phyloP scores from a whole-genome alignment of 768 basidiomycete genomes.

The Dioszegia crocea region DNA sequence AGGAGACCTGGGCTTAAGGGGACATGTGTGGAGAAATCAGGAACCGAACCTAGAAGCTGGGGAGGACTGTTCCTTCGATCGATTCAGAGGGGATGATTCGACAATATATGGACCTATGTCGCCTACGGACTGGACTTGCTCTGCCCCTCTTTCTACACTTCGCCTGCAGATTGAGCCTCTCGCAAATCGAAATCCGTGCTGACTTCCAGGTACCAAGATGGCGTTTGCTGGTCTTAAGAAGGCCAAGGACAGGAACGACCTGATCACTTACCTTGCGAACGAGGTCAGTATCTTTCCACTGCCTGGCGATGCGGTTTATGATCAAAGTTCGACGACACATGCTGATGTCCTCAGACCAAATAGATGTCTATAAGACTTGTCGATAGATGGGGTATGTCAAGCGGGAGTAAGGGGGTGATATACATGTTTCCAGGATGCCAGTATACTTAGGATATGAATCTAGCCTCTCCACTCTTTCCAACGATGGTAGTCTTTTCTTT shows the following conservation, averaged over 20 bases:
- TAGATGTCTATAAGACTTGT: not conserved
- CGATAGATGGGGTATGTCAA: not conserved
- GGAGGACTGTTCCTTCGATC: too few species aligned
- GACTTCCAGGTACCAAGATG: slow-evolving; percentile 78
- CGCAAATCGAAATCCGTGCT: not conserved
- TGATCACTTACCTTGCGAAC: slow-evolving; percentile 59
- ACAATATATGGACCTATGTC: too few species aligned
- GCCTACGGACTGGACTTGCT: too few species aligned
- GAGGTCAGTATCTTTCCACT: slow-evolving; percentile 24
- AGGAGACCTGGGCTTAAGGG: too few species aligned
- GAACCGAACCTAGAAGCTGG: too few species aligned
- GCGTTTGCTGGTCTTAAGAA: slow-evolving; percentile 98
- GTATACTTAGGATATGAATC: slow-evolving; percentile 11
- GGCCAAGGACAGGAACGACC: slow-evolving; percentile 93
- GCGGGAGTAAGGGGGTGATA: not conserved
- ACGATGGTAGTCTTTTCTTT: too few species aligned
- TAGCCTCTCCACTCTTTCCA: not conserved
- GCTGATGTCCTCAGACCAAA: slow-evolving; percentile 6
- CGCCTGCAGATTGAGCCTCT: not conserved
- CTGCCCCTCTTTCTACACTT: too few species aligned
- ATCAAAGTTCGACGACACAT: not conserved
- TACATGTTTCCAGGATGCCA: too few species aligned
- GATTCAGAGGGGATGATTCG: too few species aligned
- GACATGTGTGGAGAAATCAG: too few species aligned
- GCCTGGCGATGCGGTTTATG: not conserved